Evolutionary conservation across 2,329 filamentous ascomycete genomes (phyloP).

Genomic region (Acrodontium crateriforme): DNA sequence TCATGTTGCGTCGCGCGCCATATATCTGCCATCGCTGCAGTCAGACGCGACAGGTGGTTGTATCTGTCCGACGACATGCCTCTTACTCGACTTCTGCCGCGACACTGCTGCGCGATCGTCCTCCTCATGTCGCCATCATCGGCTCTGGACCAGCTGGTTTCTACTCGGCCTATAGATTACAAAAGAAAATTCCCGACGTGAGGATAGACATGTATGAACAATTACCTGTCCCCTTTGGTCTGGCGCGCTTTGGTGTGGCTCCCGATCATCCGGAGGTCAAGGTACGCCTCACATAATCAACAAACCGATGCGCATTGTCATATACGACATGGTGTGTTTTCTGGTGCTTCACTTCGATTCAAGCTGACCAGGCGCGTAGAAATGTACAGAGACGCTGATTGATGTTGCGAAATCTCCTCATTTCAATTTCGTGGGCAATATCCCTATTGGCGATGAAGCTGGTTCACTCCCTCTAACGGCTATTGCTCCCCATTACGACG

Average conservation of each 20-base stretch:
- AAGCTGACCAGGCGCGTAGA: slow-evolving; percentile 37
- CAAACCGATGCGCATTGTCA: background rate
- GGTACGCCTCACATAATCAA: too few species aligned
- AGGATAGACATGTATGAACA: slow-evolving; percentile 93
- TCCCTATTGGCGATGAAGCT: slow-evolving; percentile 53
- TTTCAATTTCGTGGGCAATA: slow-evolving; percentile 86
- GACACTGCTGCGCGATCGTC: slow-evolving; percentile 76
- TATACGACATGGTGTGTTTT: background rate
- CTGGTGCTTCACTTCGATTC: background rate
- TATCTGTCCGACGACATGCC: slow-evolving; percentile 1
- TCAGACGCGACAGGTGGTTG: slow-evolving; percentile 1
- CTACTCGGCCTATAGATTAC: slow-evolving; percentile 77
- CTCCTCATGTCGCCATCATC: slow-evolving; percentile 72
- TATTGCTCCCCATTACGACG: slow-evolving; percentile 75
- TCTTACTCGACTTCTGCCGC: slow-evolving; percentile 32
- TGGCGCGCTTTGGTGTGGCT: slow-evolving; percentile 91
- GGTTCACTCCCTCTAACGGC: slow-evolving; percentile 46
- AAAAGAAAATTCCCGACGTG: slow-evolving; percentile 58
- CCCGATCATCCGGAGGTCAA: slow-evolving; percentile 98
- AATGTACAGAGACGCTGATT: slow-evolving; percentile 86
- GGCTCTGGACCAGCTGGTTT: slow-evolving; percentile 89
- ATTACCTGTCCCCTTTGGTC: slow-evolving; percentile 78
- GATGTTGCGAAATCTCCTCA: slow-evolving; percentile 69
- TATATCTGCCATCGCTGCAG: slow-evolving; percentile 6
- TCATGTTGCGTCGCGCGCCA: slow-evolving; percentile 1